phyloP scores from a whole-genome alignment of 441 rosid species.

The Populus hybrid region DNA sequence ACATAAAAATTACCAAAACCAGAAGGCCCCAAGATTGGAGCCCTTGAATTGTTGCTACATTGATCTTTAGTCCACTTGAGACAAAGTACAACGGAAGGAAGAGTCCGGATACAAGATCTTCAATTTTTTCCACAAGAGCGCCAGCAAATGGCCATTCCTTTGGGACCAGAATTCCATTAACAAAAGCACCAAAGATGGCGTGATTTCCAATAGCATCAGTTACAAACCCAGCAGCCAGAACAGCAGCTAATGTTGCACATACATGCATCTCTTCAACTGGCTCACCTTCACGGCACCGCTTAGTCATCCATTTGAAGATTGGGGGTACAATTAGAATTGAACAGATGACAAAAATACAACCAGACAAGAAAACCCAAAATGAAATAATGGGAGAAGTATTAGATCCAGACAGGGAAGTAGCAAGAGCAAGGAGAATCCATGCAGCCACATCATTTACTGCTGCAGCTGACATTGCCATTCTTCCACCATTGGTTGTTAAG shows the following conservation, averaged over 20 bases:
- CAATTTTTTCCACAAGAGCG: conserved; percentile 70
- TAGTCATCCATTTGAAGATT: conserved; percentile 53
- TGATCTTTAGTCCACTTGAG: conserved; percentile 81
- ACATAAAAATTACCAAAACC: conserved; percentile 44
- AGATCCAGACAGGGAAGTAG: conserved; percentile 64
- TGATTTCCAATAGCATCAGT: conserved; percentile 81
- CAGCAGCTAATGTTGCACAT: conserved; percentile 55
- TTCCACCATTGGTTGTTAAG: conserved; percentile 64
- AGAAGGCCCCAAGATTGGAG: conserved; percentile 83
- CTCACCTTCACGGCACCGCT: conserved; percentile 73
- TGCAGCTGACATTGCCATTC: conserved; percentile 80
- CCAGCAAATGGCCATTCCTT: conserved; percentile 78
- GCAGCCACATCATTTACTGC: conserved; percentile 77
- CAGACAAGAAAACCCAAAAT: conserved; percentile 68
- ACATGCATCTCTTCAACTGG: conserved; percentile 61
- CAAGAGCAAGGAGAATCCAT: conserved; percentile 79
- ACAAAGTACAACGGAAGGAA: conserved; percentile 80
- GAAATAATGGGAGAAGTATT: conserved; percentile 49
- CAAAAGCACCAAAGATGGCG: conserved; percentile 84
- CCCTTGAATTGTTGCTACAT: conserved; percentile 66
- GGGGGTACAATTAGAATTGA: conserved; percentile 45
- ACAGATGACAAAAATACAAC: conserved; percentile 43
- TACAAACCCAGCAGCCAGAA: conserved; percentile 61
- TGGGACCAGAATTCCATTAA: conserved; percentile 76
- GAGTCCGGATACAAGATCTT: conserved; percentile 84